phyloP scores from a whole-genome alignment of 257 asterid genomes.

The Lantana camara region DNA sequence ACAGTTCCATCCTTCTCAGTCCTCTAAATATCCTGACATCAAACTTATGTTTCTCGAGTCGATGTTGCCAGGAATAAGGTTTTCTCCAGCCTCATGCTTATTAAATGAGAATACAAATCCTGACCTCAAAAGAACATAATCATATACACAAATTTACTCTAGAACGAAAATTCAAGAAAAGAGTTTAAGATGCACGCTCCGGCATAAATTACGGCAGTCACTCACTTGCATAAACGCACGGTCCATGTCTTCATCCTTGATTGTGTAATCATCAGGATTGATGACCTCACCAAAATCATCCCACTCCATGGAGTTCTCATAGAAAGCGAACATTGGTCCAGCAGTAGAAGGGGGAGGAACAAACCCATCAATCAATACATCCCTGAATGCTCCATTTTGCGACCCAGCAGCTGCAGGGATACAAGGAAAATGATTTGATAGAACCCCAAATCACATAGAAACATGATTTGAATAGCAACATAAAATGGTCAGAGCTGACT shows the following conservation, averaged over 20 bases:
- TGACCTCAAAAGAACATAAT: not conserved
- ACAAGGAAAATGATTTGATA: conserved; percentile 22
- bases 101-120: conserved; percentile 11
- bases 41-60: not conserved
- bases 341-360: conserved; percentile 68
- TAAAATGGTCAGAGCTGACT: not conserved
- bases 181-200: conserved; percentile 18
- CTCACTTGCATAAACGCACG: conserved; percentile 62
- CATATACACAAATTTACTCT: not conserved
- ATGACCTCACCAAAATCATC: conserved; percentile 99
- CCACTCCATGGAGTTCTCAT: conserved; percentile 72
- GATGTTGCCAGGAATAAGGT: not conserved
- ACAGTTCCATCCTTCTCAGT: conserved; percentile 18
- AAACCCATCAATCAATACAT: conserved; percentile 88
- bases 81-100: not conserved
- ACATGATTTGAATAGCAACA: not conserved
- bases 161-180: not conserved
- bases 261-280: conserved; percentile 88
- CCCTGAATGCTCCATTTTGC: conserved; percentile 75
- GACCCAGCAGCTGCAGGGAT: conserved; percentile 59
- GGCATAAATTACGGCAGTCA: conserved; percentile 25
- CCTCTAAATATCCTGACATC: conserved; percentile 1
- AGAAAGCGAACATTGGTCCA: conserved; percentile 94
- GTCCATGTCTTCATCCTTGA: conserved; percentile 76
- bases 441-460: not conserved